Conservation (phyloP, 208 protist genomes). For the Phytomonas sp. region DNA sequence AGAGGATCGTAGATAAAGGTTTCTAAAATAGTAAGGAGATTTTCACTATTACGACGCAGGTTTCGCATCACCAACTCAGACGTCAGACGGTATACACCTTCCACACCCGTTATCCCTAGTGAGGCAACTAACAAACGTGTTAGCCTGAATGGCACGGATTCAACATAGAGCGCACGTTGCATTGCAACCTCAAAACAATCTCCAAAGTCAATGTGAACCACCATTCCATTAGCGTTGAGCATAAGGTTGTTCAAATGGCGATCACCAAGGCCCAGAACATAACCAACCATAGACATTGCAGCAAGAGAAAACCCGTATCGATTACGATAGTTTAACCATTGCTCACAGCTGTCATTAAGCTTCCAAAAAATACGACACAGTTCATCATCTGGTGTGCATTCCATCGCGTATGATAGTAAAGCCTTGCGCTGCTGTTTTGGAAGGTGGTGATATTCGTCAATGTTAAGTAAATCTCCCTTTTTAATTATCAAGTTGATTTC, state of each 20-base stretch:
- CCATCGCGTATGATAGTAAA: conserved; percentile 91
- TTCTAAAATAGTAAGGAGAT: conserved; percentile 98
- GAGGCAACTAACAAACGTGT: conserved; percentile 98
- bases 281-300: conserved; percentile 98
- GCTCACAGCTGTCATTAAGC: conserved; percentile 94
- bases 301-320: conserved; percentile 98
- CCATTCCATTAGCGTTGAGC: conserved; percentile 96
- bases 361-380: conserved; percentile 96
- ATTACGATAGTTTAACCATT: conserved; percentile 97
- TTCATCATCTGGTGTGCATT: conserved; percentile 94
- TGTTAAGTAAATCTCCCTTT: conserved; percentile 46
- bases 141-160: conserved; percentile 99
- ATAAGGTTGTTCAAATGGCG: conserved; percentile 99
- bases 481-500: conserved; percentile 80
- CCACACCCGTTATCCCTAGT: conserved; percentile 98
- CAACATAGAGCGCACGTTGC: conserved; percentile 97
- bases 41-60: conserved; percentile 97
- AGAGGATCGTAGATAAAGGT: conserved; percentile 99
- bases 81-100: conserved; percentile 97
- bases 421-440: conserved; percentile 65
- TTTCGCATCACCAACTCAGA: conserved; percentile 97
- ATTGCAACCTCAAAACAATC: conserved; percentile 99
- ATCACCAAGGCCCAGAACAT: conserved; percentile 96
- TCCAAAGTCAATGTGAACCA: conserved; percentile 99
- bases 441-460: conserved; percentile 82